Conservation (phyloP, 257 asterid genomes). For the Eustoma russellianum region DNA sequence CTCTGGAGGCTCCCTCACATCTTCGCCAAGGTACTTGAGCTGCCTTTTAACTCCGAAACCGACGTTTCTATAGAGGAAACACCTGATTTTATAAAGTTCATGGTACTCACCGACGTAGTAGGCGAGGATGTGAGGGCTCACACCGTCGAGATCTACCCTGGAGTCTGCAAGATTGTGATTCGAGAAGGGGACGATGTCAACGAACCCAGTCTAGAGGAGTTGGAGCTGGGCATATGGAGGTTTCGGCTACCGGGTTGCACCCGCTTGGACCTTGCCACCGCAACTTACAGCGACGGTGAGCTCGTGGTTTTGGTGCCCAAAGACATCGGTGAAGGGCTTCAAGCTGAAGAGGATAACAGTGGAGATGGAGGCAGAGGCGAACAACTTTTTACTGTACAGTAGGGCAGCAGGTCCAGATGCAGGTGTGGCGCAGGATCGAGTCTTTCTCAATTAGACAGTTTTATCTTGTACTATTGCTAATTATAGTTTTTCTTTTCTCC, state of each 20-base stretch:
- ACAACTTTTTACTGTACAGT: slow-evolving; percentile 57
- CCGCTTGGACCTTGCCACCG: slow-evolving; percentile 58
- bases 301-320: slow-evolving; percentile 73
- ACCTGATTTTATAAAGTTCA: slow-evolving; percentile 39
- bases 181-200: slow-evolving; percentile 29
- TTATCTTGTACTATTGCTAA: no score
- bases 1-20: slow-evolving; percentile 74
- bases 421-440: no score
- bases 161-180: slow-evolving; percentile 60
- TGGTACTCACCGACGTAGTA: slow-evolving; percentile 46
- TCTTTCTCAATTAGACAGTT: no score
- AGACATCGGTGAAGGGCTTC: slow-evolving; percentile 27
- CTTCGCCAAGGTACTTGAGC: slow-evolving; percentile 72
- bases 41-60: slow-evolving; percentile 67
- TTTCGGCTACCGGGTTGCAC: slow-evolving; percentile 60
- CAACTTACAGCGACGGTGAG: slow-evolving; percentile 53
- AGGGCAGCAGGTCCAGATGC: slow-evolving; percentile 9
- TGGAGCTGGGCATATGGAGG: slow-evolving; percentile 77
- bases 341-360: slow-evolving; percentile 24
- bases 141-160: slow-evolving; percentile 67
- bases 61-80: slow-evolving; percentile 59
- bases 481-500: no score
- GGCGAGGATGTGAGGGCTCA: slow-evolving; percentile 46
- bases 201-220: slow-evolving; percentile 33
- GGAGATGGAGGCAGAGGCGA: slow-evolving; percentile 30